Conservation (phyloP, 345 rosid species). For the Sonneratia alba region DNA sequence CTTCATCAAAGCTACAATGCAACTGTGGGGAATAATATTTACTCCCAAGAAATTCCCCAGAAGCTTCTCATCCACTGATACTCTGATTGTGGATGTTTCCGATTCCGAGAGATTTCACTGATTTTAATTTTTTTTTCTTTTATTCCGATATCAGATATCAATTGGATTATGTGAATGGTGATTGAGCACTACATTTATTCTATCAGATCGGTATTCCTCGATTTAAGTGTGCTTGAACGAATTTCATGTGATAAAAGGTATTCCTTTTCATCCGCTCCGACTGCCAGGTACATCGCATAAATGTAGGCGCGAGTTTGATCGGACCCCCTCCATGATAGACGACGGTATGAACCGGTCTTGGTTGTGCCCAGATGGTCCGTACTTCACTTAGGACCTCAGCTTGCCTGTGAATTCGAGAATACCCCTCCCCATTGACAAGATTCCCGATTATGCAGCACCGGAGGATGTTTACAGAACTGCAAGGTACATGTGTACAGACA, state of each 20-base stretch:
- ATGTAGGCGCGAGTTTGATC: conserved; percentile 23
- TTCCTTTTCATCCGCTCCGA: background rate
- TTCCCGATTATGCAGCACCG: conserved; percentile 25
- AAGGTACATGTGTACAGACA: conserved; percentile 17
- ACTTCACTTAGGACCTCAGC: background rate
- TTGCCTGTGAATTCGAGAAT: background rate
- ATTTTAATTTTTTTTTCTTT: background rate
- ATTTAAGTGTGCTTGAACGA: too few relatives aligned
- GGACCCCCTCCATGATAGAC: conserved; percentile 6
- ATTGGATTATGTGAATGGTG: too few relatives aligned
- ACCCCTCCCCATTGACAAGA: background rate
- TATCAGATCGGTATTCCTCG: too few relatives aligned
- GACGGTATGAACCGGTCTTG: conserved; percentile 29
- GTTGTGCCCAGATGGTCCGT: conserved; percentile 14
- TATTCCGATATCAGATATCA: too few relatives aligned
- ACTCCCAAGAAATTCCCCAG: too few relatives aligned
- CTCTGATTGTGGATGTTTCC: too few relatives aligned
- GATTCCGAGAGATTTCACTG: too few relatives aligned
- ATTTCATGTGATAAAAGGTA: too few relatives aligned
- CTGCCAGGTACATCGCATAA: conserved; percentile 18
- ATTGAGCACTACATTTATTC: too few relatives aligned
- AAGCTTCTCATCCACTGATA: too few relatives aligned
- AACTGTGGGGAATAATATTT: too few relatives aligned
- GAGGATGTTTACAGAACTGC: conserved; percentile 15
- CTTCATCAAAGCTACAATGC: too few relatives aligned